phyloP scores from a whole-genome alignment of 176 grass and related monocot species.

The Musa schizocarpa region DNA sequence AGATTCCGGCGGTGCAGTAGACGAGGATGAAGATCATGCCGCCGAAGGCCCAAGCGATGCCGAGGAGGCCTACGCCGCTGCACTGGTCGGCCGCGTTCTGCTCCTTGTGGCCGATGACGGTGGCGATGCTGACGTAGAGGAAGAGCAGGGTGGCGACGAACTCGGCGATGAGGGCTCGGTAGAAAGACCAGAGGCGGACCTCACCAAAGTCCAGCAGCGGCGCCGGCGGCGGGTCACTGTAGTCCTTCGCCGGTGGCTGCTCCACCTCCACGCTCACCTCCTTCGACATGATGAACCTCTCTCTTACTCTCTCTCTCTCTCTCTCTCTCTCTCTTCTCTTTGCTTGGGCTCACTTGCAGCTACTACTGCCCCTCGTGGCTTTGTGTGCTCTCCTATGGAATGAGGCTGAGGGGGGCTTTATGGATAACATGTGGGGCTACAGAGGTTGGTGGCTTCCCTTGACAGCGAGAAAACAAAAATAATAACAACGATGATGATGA shows the following conservation, averaged over 20 bases:
- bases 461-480: too few species aligned
- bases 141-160: constrained; percentile 2
- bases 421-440: too few species aligned
- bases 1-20: constrained; percentile 91
- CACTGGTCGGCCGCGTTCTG: neutral
- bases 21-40: constrained; percentile 97
- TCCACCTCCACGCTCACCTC: neutral
- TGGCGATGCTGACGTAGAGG: neutral
- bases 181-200: neutral
- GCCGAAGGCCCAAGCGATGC: constrained; percentile 92
- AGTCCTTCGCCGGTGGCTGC: neutral
- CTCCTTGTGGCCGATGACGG: neutral
- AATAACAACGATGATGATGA: too few species aligned
- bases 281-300: neutral
- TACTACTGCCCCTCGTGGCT: too few species aligned
- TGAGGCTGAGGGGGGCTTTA: too few species aligned
- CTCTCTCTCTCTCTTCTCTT: neutral
- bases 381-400: too few species aligned
- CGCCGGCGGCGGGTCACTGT: neutral
- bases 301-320: neutral
- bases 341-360: too few species aligned
- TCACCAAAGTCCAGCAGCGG: neutral
- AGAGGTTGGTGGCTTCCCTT: too few species aligned
- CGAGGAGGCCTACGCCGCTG: constrained; percentile 66
- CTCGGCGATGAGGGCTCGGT: neutral